Base-by-base conservation (phyloP, 176 grass and related monocot species). In the Paspalum vaginatum region DNA sequence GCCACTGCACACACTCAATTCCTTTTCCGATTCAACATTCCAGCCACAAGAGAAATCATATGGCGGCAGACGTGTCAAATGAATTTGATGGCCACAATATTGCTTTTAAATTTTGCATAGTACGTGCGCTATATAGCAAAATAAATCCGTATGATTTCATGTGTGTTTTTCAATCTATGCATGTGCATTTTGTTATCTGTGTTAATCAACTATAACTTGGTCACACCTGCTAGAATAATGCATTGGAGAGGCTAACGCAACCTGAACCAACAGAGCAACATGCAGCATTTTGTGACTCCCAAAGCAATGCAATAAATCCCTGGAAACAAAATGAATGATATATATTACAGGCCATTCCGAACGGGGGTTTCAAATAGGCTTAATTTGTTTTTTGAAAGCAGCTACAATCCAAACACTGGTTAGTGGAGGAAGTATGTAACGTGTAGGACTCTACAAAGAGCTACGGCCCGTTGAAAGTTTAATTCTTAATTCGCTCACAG, bases 141-240 rank as follows among this genome's bases (percentile, higher is more conserved):
- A 50, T 15, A 53, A 39, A 50, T 10, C 24, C n/a, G 61, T 41
- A 72, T 82, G 57, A 73, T 82, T 73, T 63, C n/a, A 73, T 82
- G 69, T 73, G 57, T 20, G 5, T 41, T 72, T 64, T 61, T 63
- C 4, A 11, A 27, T 18, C 6, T 6, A 45, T 69, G 25, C 1
- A 61, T 20, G 0, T 6, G 2, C 4, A 8, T 14, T 14, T 47
- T 18, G 20, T 13, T 58, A 42, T 15, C 38, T 12, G 5, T 11
- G 24, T 70, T 16, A 14, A 47, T 50, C 2, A 20, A 32, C 32
- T 32, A 32, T 13, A n/a, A 5, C 18, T 7, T 78, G 43, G 17
- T 22, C 15, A 48, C 6, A 27, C 22, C 8, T 59, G 22, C 15
- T 38, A 78, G n/a, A 4, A 65, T 3, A 45, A 68, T 47, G 43